Evolutionary conservation across 768 basidiomycete species (phyloP), one percentile per base, ranked within the genome.

Genomic region (Auricularia sp.): DNA sequence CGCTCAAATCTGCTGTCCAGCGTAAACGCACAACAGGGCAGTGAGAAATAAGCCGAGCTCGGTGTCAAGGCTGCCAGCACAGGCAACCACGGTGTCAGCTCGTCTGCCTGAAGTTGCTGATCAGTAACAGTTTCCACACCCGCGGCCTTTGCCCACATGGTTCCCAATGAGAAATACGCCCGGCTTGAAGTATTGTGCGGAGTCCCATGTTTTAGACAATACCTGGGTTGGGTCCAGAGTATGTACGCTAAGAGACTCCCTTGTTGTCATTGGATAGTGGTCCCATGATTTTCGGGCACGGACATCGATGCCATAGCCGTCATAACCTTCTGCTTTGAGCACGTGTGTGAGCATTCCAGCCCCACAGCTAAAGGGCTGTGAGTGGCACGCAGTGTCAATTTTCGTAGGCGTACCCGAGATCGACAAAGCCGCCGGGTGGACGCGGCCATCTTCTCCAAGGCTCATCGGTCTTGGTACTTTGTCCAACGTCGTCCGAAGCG

Each of bases 331-430:
- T 3, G 85, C 76, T 21, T 81, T 73, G 2, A 97, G 83, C 54
- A 97, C 94, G 70, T 97, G 94, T 0, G 91, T 92, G 36, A 98
- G 81, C 3, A 98, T 81, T 1, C 93, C 96, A 68, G 98, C 98
- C 0, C 96, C 96, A 71, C 94, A 93, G 24, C 92, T 94, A 67
- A 51, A 13, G 18, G 11, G 44, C 54, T 21, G 63, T 51, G 34
- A 65, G 45, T 64, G 21, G 39, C 33, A 39, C 63, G 7, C 33
- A 62, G 42, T 58, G 21, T 64, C 1, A 21, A 1, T 16, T 33
- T 24, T 13, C 6, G 10, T 67, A 70, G 47, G 74, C 82, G 63
- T 71, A 94, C 81, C 96, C 96, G 8, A 97, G 79, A 73, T 98
- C 96, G 47, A 95, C 72, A 69, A 97, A 98, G 5, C 94, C 95